Evolutionary conservation across 2,329 filamentous ascomycete genomes (phyloP).

Genomic region (Macroventuria anomochaeta): DNA sequence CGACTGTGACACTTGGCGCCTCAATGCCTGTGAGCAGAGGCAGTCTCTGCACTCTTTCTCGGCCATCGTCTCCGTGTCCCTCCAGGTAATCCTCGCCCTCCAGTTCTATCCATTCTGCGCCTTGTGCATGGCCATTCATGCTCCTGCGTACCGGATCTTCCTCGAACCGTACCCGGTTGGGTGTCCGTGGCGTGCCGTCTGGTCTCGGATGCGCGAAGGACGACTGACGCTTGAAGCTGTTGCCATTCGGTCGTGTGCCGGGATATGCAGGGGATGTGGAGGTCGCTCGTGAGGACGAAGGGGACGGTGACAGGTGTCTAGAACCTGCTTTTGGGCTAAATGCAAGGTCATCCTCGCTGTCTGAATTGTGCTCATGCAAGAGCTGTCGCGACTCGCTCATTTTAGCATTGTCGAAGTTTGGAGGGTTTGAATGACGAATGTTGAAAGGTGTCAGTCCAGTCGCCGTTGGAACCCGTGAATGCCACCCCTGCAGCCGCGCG

Average conservation of each 20-base stretch:
- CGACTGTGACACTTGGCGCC: constrained; percentile 78
- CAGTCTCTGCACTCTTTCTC: constrained; percentile 59
- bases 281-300: constrained; percentile 35
- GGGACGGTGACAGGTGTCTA: constrained; percentile 36
- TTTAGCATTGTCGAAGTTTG: constrained; percentile 41
- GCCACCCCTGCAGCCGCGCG: constrained; percentile 7
- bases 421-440: constrained; percentile 2
- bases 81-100: constrained; percentile 68
- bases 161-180: constrained; percentile 78
- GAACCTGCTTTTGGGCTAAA: constrained; percentile 22
- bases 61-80: constrained; percentile 45
- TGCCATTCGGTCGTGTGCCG: constrained; percentile 34
- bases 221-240: constrained; percentile 45
- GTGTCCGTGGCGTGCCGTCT: constrained; percentile 65
- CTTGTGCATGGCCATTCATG: constrained; percentile 41
- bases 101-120: constrained; percentile 56
- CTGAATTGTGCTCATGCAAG: constrained; percentile 43
- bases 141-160: constrained; percentile 41
- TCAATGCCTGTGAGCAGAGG: constrained; percentile 84
- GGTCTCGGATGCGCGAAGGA: constrained; percentile 56
- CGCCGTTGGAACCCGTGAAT: constrained; percentile 9
- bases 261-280: constrained; percentile 40
- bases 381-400: constrained; percentile 50
- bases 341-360: constrained; percentile 41
- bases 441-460: constrained; percentile 18